Conservation (phyloP, 352 stramenopile genomes). For the Globisporangium spinosum region DNA sequence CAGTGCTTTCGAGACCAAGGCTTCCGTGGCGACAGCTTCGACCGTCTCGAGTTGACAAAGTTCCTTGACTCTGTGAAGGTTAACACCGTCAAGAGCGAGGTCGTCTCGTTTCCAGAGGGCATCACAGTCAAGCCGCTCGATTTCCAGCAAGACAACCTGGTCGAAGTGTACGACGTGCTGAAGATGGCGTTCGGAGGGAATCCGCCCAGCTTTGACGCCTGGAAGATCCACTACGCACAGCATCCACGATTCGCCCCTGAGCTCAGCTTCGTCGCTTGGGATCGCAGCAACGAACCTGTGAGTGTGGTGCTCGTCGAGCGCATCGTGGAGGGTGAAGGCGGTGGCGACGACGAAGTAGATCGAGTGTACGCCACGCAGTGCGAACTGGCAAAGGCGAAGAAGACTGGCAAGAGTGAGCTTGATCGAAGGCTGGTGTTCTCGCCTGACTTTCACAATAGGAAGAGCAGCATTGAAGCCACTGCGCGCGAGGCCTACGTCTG, state of each 20-base stretch:
- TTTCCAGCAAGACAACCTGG: not conserved
- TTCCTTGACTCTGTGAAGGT: not conserved
- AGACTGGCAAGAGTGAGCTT: not conserved
- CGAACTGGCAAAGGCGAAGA: not conserved
- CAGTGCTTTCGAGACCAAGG: not conserved
- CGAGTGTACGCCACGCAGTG: not conserved
- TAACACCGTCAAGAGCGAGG: not conserved
- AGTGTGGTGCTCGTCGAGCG: constrained; percentile 5
- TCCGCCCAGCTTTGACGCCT: constrained; percentile 15
- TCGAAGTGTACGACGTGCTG: constrained; percentile 14
- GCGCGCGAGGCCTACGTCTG: constrained; percentile 4
- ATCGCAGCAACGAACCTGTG: not conserved
- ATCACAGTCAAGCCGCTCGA: constrained; percentile 5
- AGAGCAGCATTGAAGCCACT: not conserved
- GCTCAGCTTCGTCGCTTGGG: constrained; percentile 14
- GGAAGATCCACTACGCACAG: constrained; percentile 20
- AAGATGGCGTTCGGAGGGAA: constrained; percentile 14
- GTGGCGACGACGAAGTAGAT: constrained; percentile 1
- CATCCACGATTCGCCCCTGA: constrained; percentile 18
- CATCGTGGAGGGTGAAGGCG: constrained; percentile 6
- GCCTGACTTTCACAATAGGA: not conserved
- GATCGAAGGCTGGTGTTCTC: not conserved
- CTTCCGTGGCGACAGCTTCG: not conserved
- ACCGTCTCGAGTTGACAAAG: constrained; percentile 4
- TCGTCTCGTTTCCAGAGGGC: not conserved